Evolutionary conservation across 768 basidiomycete genomes (phyloP), one percentile per base, ranked within the genome.

Genomic region (Clitopilus passeckerianus): DNA sequence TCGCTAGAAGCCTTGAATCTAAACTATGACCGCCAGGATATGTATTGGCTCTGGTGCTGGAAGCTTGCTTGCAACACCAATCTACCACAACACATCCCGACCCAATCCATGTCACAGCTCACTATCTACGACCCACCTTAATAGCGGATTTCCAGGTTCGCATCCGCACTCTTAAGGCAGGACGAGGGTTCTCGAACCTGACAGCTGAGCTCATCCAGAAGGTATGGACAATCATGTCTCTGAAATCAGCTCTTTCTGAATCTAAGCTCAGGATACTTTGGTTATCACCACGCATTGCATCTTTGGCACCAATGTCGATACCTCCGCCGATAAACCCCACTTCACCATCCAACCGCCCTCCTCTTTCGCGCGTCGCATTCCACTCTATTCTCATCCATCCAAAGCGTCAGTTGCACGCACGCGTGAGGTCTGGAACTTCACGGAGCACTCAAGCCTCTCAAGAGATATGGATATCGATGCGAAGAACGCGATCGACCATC

Each of bases 41-140:
- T 65, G 71, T 83, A 16, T 73, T 89, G 15, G 83, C 80, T 0
- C 69, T 83, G 44, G 69, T 84, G 18, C 59, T 89, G 0, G 76
- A 87, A 35, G 79, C 86, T 18, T 84, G 81, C 59, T 74, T 83
- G 7, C 72, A 76, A 54, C 69, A 80, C 58, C 86, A 88, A 67
- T 3, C 30, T 5, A 53, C 18, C 1, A 78, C 81, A 8, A 22
- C 64, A 12, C 86, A 86, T 67, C 70, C 65, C 16, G 86, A 89
- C 62, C 83, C 82, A 16, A 72, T 88, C 46, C 82, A 88, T 66
- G 69, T 86, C 54, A 84, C 81, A 15, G 82, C 83, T 2, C 82
- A 88, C 64, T 90, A 77, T 65, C 72, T 87, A 37, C 74, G 75
- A 20, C 70, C 81, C 1, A 77, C 83, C 0, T 68, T 70, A 7